Evolutionary conservation across 1,284 basidiomycete species (phyloP).

Genomic region (Naganishia sp.): DNA sequence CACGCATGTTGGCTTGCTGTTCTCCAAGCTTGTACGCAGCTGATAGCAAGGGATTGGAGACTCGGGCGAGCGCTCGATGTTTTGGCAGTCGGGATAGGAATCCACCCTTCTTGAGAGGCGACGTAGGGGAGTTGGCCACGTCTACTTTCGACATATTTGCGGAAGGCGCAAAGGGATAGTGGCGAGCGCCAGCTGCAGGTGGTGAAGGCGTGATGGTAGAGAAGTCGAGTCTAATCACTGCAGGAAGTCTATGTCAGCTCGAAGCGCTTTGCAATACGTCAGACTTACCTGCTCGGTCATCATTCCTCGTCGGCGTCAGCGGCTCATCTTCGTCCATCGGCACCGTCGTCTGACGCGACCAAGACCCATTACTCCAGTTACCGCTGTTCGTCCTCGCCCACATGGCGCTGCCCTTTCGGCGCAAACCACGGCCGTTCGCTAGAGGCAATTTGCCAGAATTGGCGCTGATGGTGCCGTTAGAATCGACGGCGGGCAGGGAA

Average conservation of each 20-base stretch:
- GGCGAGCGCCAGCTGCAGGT: conserved; percentile 23
- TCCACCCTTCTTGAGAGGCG: conserved; percentile 26
- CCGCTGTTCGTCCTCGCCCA: conserved; percentile 41
- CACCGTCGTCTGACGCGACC: conserved; percentile 18
- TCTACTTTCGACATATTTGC: conserved; percentile 3
- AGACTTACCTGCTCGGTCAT: conserved; percentile 28
- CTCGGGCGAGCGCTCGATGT: conserved; percentile 41
- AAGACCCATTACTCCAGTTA: conserved; percentile 32
- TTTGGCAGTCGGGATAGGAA: conserved; percentile 30
- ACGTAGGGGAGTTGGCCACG: conserved; percentile 26
- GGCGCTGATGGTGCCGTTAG: conserved; percentile 20
- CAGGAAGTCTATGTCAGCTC: background rate
- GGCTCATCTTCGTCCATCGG: conserved; percentile 31
- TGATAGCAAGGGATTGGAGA: conserved; percentile 52
- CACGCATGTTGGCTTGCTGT: conserved; percentile 26
- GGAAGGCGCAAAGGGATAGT: conserved; percentile 32
- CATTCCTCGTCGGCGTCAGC: conserved; percentile 42
- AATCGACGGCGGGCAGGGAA: conserved; percentile 16
- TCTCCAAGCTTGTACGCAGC: conserved; percentile 40
- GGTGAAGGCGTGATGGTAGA: conserved; percentile 31
- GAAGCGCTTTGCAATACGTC: background rate
- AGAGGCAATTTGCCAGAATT: conserved; percentile 17
- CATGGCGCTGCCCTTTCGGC: conserved; percentile 51
- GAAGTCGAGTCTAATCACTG: conserved; percentile 26
- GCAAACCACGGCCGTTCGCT: conserved; percentile 40